Base-by-base conservation (phyloP, 2,329 filamentous ascomycete genomes). In the Emergomyces pasteurianus region DNA sequence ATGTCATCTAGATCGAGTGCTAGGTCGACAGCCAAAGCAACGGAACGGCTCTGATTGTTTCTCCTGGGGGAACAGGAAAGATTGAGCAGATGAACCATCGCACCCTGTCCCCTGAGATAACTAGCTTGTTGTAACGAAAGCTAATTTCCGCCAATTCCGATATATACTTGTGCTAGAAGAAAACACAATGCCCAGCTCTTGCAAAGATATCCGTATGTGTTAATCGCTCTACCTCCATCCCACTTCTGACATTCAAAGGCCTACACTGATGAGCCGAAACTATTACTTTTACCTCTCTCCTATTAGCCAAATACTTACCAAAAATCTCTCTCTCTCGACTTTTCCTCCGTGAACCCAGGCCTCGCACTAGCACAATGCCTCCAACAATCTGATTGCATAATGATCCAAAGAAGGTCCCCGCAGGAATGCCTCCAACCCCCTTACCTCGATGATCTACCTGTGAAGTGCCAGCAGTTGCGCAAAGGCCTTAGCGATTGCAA, bases 401-500 rank as follows among this genome's bases (percentile, higher is more conserved):
- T 97, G 86, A 82, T 96, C 62, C 82, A 96, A 63, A 90, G 92
- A 62, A 86, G 96, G 79, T 84, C 82, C 9, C 90, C 94, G 26
- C 81, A 87, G 73, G 92, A 96, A 71, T 99, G 94, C 75, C 85
- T 99, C 53, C 88, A 89, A 56, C 81, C 86, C 21, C 92, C 92
- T 3, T 85, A 95, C 64, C 80, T 85, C 73, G 86, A 94, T 65
- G 87, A 86, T 7, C 85, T 99, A 16, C 92, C 94, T 23, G 86
- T 83, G 28, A 86, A 88, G 76, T 99, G 94, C 77, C 90, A 92
- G 73, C 92, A 96, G 75, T 83, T 99, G 63, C 90, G 92, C 74
- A 92, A 90, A 74, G 90, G 91, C 53, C 94, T 95, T 70, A 89
- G 90, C 73, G 90, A 96, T 73, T 99, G 94, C 83, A 95, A 95